Base-by-base conservation (phyloP, 495 filamentous ascomycete species). In the Evernia prunastri region DNA sequence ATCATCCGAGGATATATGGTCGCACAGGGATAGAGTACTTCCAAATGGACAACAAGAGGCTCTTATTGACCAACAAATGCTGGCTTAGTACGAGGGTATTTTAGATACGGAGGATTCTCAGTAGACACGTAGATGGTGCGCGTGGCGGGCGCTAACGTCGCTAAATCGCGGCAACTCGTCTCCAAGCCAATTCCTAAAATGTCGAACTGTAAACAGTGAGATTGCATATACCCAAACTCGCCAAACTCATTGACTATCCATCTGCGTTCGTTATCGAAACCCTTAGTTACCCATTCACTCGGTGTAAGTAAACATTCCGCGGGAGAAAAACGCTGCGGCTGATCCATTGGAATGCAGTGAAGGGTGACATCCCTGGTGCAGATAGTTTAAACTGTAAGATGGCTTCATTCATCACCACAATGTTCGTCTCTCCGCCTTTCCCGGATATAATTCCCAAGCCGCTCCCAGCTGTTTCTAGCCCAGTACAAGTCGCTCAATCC, bases 401-500 rank as follows among this genome's bases (percentile, higher is more conserved):
- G 85, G 77, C 83, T 73, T 86, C 85, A 61, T 85, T 88, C 76
- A 85, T 87, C 75, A 86, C 82, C 67, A 88, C 85, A 73, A 88
- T 88, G 85, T 88, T 82, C 70, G 85, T 87, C 64, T 76, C 76
- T 73, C 27, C 61, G 69, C 69, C 63, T 67, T 65, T 76, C 73
- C 63, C 69, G 69, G 62, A 71, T 70, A 63, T 70, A 71, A 73
- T 62, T 72, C 67, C 67, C 72, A 71, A 66, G 69, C 58, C 74
- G 72, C 61, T 72, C 23, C 57, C 68, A 72, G 56, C 67, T 74
- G 65, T 65, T 72, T 62, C 70, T 71, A 63, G 70, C 68, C 60
- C 70, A 11, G 33, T 40, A 36, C 47, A 56, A 31, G 25, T 43
- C 7, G 49, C 36, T 17, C 45, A 25, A 31, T 40, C 31, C 43